Base-by-base conservation (phyloP, 2,329 filamentous ascomycete species). In the Fusarium graminum region DNA sequence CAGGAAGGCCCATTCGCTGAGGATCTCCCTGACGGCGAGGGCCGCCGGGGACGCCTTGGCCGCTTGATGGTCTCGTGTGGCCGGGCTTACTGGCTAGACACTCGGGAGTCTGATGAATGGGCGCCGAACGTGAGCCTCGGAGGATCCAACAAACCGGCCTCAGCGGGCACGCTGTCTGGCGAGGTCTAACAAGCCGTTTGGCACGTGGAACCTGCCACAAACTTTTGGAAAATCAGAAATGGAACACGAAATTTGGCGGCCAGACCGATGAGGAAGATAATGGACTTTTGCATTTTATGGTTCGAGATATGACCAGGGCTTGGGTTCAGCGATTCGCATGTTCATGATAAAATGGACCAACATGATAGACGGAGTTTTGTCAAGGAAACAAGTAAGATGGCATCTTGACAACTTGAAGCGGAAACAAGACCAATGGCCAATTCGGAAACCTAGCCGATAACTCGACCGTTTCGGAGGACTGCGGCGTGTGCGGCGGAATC, bases 21-120 rank as follows among this genome's bases (percentile, higher is more conserved):
- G 30, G 88, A 86, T 50, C 86, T 88, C 42, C 87, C 90, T n/a
- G 89, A 92, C 55, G 92, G 93, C 12, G 85, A 90, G 63, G 93
- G 93, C 17, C 93, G 91, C 87, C 86, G 85, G 76, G 94, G 93
- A 32, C 89, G 87, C 72, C 74, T 96, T 12, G 94, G 93, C n/a
- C 85, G 94, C 50, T 74, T 86, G 30, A 92, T 97, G 91, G 84
- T 97, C 28, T 85, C 84, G 11, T 82, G 92, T 25, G 91, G 91
- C 38, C 86, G 86, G 67, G 84, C 83, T 57, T 97, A 96, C 80
- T 97, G 94, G 93, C 81, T 97, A 16, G 91, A 91, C 62, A 87
- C 87, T 52, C 79, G 87, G 56, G 86, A 86, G 58, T 83, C 87
- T 65, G 85, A 89, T 46, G 88, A 88, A 61, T 95, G 92, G 92